phyloP scores from a whole-genome alignment of 1,139 yeast species.

The Hanseniaspora gamundiae region DNA sequence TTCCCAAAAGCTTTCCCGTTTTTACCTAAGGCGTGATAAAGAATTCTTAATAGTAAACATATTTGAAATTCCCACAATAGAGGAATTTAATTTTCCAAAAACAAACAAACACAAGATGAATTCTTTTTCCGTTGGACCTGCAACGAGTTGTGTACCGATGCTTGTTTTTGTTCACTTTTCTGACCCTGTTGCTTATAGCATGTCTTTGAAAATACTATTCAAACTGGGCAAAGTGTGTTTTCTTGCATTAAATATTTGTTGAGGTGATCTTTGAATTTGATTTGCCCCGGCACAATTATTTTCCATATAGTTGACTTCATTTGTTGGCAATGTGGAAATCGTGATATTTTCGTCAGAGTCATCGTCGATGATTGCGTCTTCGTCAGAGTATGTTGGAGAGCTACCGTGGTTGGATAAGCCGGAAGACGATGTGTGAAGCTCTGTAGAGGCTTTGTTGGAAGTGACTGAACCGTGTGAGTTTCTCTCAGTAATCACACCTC shows the following conservation, averaged over 20 bases:
- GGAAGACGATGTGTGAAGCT: background rate
- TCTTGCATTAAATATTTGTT: background rate
- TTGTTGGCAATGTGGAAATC: background rate
- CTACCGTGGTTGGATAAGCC: background rate
- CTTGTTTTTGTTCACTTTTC: background rate
- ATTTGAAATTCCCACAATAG: too few relatives aligned
- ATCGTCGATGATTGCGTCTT: constrained; percentile 7
- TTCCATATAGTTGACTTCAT: too few relatives aligned
- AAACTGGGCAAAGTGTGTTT: constrained; percentile 1
- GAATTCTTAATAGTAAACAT: too few relatives aligned
- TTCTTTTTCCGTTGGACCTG: background rate
- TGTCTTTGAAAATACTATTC: background rate
- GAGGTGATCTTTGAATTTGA: too few relatives aligned
- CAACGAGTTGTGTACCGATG: too few relatives aligned
- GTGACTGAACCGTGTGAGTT: background rate
- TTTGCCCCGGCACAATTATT: too few relatives aligned
- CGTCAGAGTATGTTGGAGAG: constrained; percentile 2
- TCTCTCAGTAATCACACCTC: too few relatives aligned
- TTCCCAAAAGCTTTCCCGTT: too few relatives aligned
- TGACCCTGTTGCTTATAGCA: background rate
- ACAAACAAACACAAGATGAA: too few relatives aligned
- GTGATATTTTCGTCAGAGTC: background rate
- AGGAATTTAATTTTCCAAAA: too few relatives aligned
- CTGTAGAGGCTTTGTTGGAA: background rate
- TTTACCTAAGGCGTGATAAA: too few relatives aligned